Evolutionary conservation across 495 filamentous ascomycete genomes (phyloP), one percentile per base, ranked within the genome.

Genomic region (Penicillium psychrofluorescens): DNA sequence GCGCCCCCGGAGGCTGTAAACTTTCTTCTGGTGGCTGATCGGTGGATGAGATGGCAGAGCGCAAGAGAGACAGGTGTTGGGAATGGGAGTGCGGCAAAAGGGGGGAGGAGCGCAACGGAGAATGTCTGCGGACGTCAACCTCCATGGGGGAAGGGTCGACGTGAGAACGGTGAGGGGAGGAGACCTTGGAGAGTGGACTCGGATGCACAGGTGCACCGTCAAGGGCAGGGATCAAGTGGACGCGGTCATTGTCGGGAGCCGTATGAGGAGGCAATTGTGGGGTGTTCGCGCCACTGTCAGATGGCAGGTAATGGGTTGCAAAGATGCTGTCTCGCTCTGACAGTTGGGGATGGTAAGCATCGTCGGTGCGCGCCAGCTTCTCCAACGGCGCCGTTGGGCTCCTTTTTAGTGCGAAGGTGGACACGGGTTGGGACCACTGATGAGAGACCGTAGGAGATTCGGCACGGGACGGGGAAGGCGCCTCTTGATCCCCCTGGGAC

Each of bases 261-360:
- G 51, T 52, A 36, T 58, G 54, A 35, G 75, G 67, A 38, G 63
- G 68, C 35, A 75, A 60, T 50, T 69, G 67, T 47, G 78, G 76
- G 53, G 74, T 70, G 54, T 51, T 65, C 37, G 60, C 59, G 50
- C 57, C 66, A 51, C 63, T 74, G 44, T 75, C 75, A 35, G 72
- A 68, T 35, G 64, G 65, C 0, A 74, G 59, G 53, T 81, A 82
- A 46, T 78, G 72, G 1, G 78, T 80, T 35, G 79, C 79, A 51
- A 81, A 81, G 58, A 82, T 82, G 56, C 74, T 79, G 45, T 83
- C 79, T 43, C 79, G 60, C 51, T 83, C 79, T 10, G 76, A 77
- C 52, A 82, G 58, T 58, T 77, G 77, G 27, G 76, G 77, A 36
- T 49, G 60, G 31, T 72, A 55, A 27, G 58, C 54, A 32, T 44